phyloP scores from a whole-genome alignment of 83 land plant species.

The Picea abies region DNA sequence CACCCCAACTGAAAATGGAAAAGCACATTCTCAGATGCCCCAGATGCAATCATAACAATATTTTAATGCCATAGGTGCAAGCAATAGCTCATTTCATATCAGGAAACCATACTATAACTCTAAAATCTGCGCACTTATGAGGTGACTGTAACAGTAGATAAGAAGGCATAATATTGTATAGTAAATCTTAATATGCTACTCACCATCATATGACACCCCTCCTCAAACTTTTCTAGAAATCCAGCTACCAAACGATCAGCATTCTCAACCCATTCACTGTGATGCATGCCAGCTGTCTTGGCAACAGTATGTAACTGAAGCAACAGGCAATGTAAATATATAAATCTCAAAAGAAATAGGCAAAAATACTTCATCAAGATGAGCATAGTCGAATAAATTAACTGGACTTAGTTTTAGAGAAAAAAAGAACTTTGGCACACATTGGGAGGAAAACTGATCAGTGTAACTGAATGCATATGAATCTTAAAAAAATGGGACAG shows the following conservation, averaged over 20 bases:
- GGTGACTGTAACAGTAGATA: background rate
- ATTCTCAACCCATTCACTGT: constrained; percentile 95
- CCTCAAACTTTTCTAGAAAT: constrained; percentile 97
- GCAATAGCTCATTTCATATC: too few species aligned
- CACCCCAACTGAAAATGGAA: too few species aligned
- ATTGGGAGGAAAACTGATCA: background rate
- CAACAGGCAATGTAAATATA: background rate
- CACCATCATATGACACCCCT: constrained; percentile 94
- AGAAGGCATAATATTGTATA: background rate
- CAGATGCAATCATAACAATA: too few species aligned
- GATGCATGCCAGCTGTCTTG: constrained; percentile 80
- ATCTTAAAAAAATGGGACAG: background rate
- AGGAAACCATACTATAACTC: too few species aligned
- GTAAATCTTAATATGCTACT: background rate
- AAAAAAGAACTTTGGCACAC: too few species aligned
- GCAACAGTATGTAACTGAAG: constrained; percentile 87
- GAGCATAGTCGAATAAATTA: background rate
- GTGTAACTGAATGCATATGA: background rate
- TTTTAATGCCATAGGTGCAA: too few species aligned
- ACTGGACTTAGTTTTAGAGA: too few species aligned
- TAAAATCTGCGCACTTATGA: too few species aligned
- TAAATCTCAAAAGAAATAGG: background rate
- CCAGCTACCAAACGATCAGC: constrained; percentile 99
- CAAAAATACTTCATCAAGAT: background rate
- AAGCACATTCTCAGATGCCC: too few species aligned